phyloP scores from a whole-genome alignment of 2,329 filamentous ascomycete species.

The Proliferodiscus dingleyae region DNA sequence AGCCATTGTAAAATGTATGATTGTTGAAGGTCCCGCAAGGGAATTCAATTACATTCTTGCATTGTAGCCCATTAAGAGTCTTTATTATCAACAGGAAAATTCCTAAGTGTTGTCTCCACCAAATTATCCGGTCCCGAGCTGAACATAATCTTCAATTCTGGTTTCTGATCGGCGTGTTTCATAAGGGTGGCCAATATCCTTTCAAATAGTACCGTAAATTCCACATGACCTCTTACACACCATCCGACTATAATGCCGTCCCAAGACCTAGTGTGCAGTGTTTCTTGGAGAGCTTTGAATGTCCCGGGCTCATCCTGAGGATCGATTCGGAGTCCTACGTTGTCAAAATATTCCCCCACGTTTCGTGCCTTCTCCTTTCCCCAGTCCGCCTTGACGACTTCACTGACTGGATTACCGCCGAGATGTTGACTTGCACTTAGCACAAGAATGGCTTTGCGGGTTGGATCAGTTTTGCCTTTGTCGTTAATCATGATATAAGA shows the following conservation, averaged over 20 bases:
- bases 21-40: no score
- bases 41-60: no score
- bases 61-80: no score
- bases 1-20: no score
- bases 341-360: not conserved
- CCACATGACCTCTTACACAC: constrained; percentile 10
- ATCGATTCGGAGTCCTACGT: constrained; percentile 4
- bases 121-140: constrained; percentile 7
- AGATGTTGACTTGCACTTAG: constrained; percentile 5
- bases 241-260: constrained; percentile 8
- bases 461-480: not conserved
- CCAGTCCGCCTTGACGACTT: constrained; percentile 6
- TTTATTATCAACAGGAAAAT: constrained; percentile 6
- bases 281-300: constrained; percentile 1
- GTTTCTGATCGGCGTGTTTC: not conserved
- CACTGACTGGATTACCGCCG: not conserved
- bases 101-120: constrained; percentile 7
- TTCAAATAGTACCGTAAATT: constrained; percentile 10
- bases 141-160: constrained; percentile 7
- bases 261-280: constrained; percentile 4
- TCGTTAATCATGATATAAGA: no score
- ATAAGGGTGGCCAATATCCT: not conserved
- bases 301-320: constrained; percentile 1
- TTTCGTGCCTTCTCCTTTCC: constrained; percentile 2
- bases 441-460: constrained; percentile 6